Base-by-base conservation (phyloP, 257 asterid genomes). In the Parsonsia alboflavescens region DNA sequence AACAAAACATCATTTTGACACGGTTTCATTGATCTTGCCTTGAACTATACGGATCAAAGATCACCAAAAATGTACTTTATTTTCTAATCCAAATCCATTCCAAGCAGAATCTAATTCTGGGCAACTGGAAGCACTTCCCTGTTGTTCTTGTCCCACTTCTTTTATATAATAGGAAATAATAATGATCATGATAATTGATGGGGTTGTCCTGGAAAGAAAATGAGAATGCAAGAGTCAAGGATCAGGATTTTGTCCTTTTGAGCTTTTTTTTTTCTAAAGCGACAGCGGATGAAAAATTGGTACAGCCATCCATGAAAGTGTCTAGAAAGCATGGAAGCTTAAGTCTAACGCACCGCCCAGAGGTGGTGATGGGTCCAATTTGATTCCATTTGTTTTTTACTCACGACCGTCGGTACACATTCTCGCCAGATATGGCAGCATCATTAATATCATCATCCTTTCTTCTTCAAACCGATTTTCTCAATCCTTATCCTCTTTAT, bases 311-410 rank as follows among this genome's bases (percentile, higher is more conserved):
- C 24, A 10, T 8, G 39, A n/a, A n/a, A n/a, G 52, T 48, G 53
- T 48, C 30, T 21, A 58, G 22, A 70, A 70, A 71, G 76, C 24
- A 71, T 17, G 61, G 72, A 10, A 58, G 85, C 85, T 70, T 78
- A 46, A 75, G 44, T 64, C 75, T 50, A 73, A 81, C 81, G 82
- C 80, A 81, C 82, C 69, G 71, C 42, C 79, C 54, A 10, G 13
- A 5, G 65, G 33, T 22, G 48, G 45, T 46, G 12, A 66, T 52
- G 50, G 79, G 76, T 56, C 71, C 70, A 72, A n/a, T 56, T 16
- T 22, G 72, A 62, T 62, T 70, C 76, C 69, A 8, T 48, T 53
- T 33, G 39, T 33, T 33, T 44, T n/a, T 30, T 73, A 21, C 61
- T 67, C 30, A 67, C 11, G 17, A 62, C 22, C 5, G 42, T 49